phyloP scores from a whole-genome alignment of 1,284 basidiomycete species.

The Ceratobasidium sp. region DNA sequence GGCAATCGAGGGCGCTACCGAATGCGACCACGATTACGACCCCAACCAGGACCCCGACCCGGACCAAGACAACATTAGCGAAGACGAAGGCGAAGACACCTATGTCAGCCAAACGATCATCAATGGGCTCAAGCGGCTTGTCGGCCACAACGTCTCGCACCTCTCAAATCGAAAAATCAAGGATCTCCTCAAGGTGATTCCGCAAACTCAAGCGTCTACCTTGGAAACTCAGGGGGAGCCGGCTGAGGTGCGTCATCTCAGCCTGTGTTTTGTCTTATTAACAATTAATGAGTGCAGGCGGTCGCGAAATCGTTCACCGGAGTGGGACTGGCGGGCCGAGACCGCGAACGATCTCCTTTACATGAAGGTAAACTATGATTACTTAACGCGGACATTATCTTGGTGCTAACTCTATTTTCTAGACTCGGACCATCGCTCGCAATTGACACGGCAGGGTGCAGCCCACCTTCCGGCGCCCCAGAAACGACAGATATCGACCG shows the following conservation, averaged over 20 bases:
- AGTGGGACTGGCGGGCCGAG: conserved; percentile 34
- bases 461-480: neutral
- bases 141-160: conserved; percentile 4
- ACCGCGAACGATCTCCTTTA: conserved; percentile 14
- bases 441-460: no score
- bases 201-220: conserved; percentile 13
- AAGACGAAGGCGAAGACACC: neutral
- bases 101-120: neutral
- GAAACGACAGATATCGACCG: neutral
- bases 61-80: neutral
- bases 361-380: conserved; percentile 20
- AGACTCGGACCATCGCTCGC: no score
- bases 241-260: neutral
- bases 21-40: neutral
- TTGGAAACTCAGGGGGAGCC: conserved; percentile 20
- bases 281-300: neutral
- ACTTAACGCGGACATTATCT: no score
- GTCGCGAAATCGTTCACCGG: conserved; percentile 16
- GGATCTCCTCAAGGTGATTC: neutral
- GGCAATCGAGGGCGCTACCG: neutral
- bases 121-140: neutral
- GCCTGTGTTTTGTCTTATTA: no score
- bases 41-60: neutral
- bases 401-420: no score
- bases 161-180: neutral